Base-by-base conservation (phyloP, 106 monocot species). In the Iris macrosiphon region DNA sequence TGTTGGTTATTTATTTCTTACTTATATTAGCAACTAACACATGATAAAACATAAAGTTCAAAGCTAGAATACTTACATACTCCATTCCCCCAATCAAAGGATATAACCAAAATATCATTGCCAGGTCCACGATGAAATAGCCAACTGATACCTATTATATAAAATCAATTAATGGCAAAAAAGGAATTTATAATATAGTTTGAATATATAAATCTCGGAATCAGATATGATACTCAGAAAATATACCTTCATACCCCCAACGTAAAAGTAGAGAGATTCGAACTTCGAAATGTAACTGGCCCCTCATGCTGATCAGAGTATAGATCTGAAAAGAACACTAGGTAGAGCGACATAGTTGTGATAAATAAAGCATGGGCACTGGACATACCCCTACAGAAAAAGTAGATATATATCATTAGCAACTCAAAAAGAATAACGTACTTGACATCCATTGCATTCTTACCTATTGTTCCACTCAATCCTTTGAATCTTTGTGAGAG, bases 381-480 rank as follows among this genome's bases (percentile, higher is more conserved):
- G 55, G 95, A 96, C 89, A 96, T 96, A 51, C 95, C 95, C 79
- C 95, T 96, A 71, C 28, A 72, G 31, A 40, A 60, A 54, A 17
- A 38, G 41, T 51, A 6, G 16, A 7, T 31, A 60, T 45, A 60
- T 31, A 31, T 21, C 44, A 1, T 17, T 12, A 44, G n/a, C n/a
- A n/a, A n/a, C n/a, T n/a, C n/a, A n/a, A n/a, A n/a, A n/a, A n/a
- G n/a, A 29, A 48, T 32, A 19, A 41, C 0, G 20, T 11, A 16
- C 30, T 37, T n/a, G n/a, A n/a, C n/a, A n/a, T n/a, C n/a, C n/a
- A n/a, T n/a, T n/a, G n/a, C n/a, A n/a, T 43, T 17, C 24, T 38
- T 49, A 87, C 87, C 92, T 65, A 64, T 93, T 93, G 58, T 83
- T 87, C 92, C 92, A 93, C 57, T 93, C 92, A 32, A 79, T 71